Evolutionary conservation across 179 eudicot species (phyloP), one percentile per base, ranked within the genome.

Genomic region (Actinidia polygama): DNA sequence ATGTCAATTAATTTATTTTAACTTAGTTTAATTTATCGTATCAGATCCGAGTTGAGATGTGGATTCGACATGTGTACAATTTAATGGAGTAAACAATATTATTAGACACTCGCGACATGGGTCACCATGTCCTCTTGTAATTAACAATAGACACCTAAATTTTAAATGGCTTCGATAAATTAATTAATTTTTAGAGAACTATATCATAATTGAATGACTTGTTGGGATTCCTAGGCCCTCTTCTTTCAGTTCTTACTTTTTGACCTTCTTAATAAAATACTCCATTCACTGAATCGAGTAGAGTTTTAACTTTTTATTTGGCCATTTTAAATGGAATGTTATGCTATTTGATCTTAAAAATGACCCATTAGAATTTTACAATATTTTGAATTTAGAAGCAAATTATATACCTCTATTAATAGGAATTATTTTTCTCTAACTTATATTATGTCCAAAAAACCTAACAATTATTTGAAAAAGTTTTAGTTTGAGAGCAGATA

Each of bases 231-330:
- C 66, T 55, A 55, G 79, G 79, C 79, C 15, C 59, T 51, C 44
- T 40, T 12, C 46, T 74, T 26, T 74, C 78, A 50, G 50, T 75
- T 75, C 64, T 75, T 30, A 14, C 78, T 54, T 55, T 75, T 47
- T 75, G 64, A 58, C 63, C 64, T 19, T 54, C 47, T 55, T 75
- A 19, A 30, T 30, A 30, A 2, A 30, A 30, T n/a, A n/a, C n/a
- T n/a, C n/a, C n/a, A n/a, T n/a, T n/a, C n/a, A n/a, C n/a, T n/a
- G n/a, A n/a, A n/a, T n/a, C n/a, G n/a, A n/a, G n/a, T n/a, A n/a
- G n/a, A n/a, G n/a, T n/a, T n/a, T n/a, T n/a, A n/a, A n/a, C n/a
- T n/a, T n/a, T n/a, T n/a, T n/a, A n/a, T n/a, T n/a, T n/a, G n/a
- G n/a, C n/a, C n/a, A n/a, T n/a, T n/a, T n/a, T n/a, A n/a, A n/a